phyloP scores from a whole-genome alignment of 2,329 filamentous ascomycete species.

The Scorias spongiosa region DNA sequence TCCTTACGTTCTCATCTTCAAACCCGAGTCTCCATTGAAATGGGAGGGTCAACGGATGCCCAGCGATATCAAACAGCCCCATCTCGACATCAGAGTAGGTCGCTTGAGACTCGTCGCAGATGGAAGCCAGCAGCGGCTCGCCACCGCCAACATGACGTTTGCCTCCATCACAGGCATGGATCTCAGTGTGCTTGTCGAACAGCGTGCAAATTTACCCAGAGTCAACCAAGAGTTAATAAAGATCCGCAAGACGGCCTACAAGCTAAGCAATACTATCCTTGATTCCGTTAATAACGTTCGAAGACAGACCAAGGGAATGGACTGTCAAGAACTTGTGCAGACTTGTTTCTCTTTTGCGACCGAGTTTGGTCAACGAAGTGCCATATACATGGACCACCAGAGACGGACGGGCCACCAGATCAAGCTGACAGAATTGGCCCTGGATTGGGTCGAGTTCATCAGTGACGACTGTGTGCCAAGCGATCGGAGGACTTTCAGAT shows the following conservation, averaged over 20 bases:
- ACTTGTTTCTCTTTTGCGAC: constrained; percentile 98
- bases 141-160: constrained; percentile 65
- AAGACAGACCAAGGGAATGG: constrained; percentile 65
- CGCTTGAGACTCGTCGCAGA: constrained; percentile 80
- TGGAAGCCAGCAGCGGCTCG: constrained; percentile 63
- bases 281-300: constrained; percentile 91
- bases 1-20: constrained; percentile 72
- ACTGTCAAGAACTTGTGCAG: constrained; percentile 91
- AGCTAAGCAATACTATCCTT: constrained; percentile 95
- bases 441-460: constrained; percentile 97
- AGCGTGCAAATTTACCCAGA: constrained; percentile 81
- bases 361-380: constrained; percentile 88
- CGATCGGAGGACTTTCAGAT: constrained; percentile 90
- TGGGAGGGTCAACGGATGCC: constrained; percentile 68
- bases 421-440: constrained; percentile 78
- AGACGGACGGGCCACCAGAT: constrained; percentile 93
- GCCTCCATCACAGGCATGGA: constrained; percentile 70
- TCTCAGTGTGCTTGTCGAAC: constrained; percentile 78
- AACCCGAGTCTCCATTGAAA: constrained; percentile 59
- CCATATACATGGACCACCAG: constrained; percentile 92
- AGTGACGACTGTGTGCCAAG: constrained; percentile 91
- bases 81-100: constrained; percentile 71
- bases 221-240: constrained; percentile 85
- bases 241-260: constrained; percentile 90
- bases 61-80: constrained; percentile 58